Evolutionary conservation across 345 rosid species (phyloP).

Genomic region (Abelmoschus esculentus): DNA sequence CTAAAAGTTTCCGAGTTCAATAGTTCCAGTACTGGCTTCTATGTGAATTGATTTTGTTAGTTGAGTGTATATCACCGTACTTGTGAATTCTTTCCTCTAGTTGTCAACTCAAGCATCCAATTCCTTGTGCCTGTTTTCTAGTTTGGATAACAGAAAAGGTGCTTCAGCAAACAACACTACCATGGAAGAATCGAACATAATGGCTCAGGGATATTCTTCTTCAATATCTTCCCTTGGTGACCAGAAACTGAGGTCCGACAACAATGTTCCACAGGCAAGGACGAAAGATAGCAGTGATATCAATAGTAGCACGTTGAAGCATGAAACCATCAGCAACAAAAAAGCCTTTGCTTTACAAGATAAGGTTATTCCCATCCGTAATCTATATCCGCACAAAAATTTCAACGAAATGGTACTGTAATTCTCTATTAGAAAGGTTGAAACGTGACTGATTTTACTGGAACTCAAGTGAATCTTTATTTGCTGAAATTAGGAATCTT

Average conservation of each 20-base stretch:
- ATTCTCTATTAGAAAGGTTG: not conserved
- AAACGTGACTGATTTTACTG: not conserved
- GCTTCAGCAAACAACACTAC: slow-evolving; percentile 23
- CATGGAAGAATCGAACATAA: slow-evolving; percentile 28
- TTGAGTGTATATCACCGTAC: not conserved
- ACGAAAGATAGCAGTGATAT: slow-evolving; percentile 38
- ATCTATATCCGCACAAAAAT: not conserved
- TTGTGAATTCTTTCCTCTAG: not conserved
- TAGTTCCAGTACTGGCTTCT: not conserved
- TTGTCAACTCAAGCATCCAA: not conserved
- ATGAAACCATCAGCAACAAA: slow-evolving; percentile 53
- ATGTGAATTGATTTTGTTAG: not conserved
- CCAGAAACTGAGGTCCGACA: slow-evolving; percentile 33
- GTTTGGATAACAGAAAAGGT: slow-evolving; percentile 39
- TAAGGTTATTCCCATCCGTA: slow-evolving; percentile 44
- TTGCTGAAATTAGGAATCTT: not conserved
- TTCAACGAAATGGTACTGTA: not conserved
- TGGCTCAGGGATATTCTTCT: slow-evolving; percentile 23
- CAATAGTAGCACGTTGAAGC: slow-evolving; percentile 41
- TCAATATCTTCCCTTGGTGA: slow-evolving; percentile 27
- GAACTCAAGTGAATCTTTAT: not conserved
- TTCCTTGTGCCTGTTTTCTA: slow-evolving; percentile 14
- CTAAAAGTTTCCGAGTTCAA: not conserved
- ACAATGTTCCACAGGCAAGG: slow-evolving; percentile 29
- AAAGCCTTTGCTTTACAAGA: slow-evolving; percentile 91